A percentile compares a stretch with the other conserved stretches of the same genome.
phyloP scores from a whole-genome alignment of 805 yeast genomes.

The Candida corydali region DNA sequence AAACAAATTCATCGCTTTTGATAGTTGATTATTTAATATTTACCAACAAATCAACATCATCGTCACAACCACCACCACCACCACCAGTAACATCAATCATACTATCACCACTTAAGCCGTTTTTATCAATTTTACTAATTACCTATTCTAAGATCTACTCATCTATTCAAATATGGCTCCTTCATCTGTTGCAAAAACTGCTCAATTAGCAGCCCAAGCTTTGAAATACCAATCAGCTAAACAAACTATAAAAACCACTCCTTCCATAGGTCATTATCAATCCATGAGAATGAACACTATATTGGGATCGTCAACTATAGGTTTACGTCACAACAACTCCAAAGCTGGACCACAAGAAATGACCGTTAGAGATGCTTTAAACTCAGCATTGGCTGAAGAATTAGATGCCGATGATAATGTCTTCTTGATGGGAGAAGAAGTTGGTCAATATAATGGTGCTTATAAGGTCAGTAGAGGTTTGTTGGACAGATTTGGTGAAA shows the following conservation, averaged over 20 bases:
- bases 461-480: slow-evolving; percentile 95
- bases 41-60: background rate
- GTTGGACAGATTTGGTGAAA: slow-evolving; percentile 91
- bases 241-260: slow-evolving; percentile 16
- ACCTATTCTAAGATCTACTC: background rate
- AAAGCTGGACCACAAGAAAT: slow-evolving; percentile 54
- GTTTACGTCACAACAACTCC: slow-evolving; percentile 41
- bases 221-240: slow-evolving; percentile 19
- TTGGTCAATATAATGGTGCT: slow-evolving; percentile 99
- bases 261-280: slow-evolving; percentile 30
- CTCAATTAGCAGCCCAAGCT: slow-evolving; percentile 36
- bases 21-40: no score
- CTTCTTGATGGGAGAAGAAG: slow-evolving; percentile 97
- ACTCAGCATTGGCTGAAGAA: slow-evolving; percentile 94
- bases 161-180: slow-evolving; percentile 7
- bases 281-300: slow-evolving; percentile 28
- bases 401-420: slow-evolving; percentile 93
- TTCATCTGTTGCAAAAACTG: slow-evolving; percentile 37
- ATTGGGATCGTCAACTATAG: slow-evolving; percentile 8
- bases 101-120: background rate
- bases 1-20: no score
- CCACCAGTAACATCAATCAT: background rate
- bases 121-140: background rate
- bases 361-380: slow-evolving; percentile 96
- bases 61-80: background rate